phyloP scores from a whole-genome alignment of 352 stramenopile genomes.

The Globisporangium radiosum region DNA sequence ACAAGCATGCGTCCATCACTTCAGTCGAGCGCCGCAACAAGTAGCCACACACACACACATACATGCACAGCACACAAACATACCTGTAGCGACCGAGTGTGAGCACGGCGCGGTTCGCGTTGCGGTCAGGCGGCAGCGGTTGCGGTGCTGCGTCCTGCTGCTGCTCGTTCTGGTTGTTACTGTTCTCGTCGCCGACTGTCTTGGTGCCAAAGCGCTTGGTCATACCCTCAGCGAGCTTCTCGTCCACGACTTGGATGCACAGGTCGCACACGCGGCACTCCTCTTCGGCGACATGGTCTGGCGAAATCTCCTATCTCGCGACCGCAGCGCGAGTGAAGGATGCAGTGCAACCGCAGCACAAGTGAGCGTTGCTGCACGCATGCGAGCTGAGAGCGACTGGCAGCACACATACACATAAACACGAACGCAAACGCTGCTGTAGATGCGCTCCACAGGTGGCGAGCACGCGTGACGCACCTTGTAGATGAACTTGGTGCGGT shows the following conservation, averaged over 20 bases:
- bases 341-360: too few species aligned
- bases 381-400: too few species aligned
- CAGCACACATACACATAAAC: too few species aligned
- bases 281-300: conserved; percentile 51
- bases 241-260: conserved; percentile 81
- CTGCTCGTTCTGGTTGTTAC: conserved; percentile 36
- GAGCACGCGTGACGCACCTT: conserved; percentile 27
- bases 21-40: not conserved
- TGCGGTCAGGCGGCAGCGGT: conserved; percentile 39
- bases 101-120: conserved; percentile 59
- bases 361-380: too few species aligned
- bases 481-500: conserved; percentile 81
- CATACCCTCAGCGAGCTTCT: conserved; percentile 73
- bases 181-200: conserved; percentile 15
- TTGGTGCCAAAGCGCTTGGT: conserved; percentile 66
- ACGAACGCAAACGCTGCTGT: too few species aligned
- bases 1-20: not conserved
- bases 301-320: conserved; percentile 45
- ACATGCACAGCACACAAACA: not conserved
- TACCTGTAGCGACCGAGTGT: conserved; percentile 82
- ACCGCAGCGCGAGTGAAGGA: too few species aligned
- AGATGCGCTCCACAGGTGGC: too few species aligned
- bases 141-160: conserved; percentile 14
- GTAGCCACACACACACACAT: not conserved
- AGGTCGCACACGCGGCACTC: conserved; percentile 73